Evolutionary conservation across 148 eudicot genomes (phyloP), one percentile per base, ranked within the genome.

Genomic region (Chenopodium formosanum): DNA sequence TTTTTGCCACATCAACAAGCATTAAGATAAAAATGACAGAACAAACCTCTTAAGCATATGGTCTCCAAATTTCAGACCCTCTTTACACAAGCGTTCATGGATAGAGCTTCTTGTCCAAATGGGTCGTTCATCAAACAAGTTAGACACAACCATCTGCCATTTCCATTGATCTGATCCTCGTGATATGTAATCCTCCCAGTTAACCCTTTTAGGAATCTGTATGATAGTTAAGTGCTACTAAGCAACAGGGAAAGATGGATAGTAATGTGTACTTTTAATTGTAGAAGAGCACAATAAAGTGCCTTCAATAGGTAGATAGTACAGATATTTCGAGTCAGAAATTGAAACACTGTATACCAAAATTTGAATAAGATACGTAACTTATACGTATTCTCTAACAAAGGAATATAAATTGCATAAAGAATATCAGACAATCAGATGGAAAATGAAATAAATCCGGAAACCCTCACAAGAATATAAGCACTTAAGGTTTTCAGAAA

Each of bases 61-160:
- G 58, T 81, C 89, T 75, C 89, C 90, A 88, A 89, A 53, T 65
- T 85, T 87, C 84, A 88, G 85, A 76, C 98, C 98, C 81, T 79
- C 80, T 73, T 88, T 88, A 82, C 79, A 78, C 88, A 96, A 90
- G 58, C 87, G 97, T 81, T 94, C 98, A 89, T 82, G 77, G 77
- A 96, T 47, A 75, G 97, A 91, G 25, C 62, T 80, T 89, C 87
- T 94, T 17, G 90, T 82, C 99, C 99, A 96, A 86, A 96, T 91
- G 58, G 98, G 97, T 31, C 89, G 97, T 86, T 96, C 98, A 31
- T 91, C 97, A 89, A 96, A 96, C 87, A 96, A 79, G 31, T 91
- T 88, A 83, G 92, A 91, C 76, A 96, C 90, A 78, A 90, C 88
- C 83, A 78, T 89, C 81, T 92, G 98, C 87, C 87, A 88, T 77